Conservation (phyloP, 2,329 filamentous ascomycete species). For the Aureobasidium sp. region DNA sequence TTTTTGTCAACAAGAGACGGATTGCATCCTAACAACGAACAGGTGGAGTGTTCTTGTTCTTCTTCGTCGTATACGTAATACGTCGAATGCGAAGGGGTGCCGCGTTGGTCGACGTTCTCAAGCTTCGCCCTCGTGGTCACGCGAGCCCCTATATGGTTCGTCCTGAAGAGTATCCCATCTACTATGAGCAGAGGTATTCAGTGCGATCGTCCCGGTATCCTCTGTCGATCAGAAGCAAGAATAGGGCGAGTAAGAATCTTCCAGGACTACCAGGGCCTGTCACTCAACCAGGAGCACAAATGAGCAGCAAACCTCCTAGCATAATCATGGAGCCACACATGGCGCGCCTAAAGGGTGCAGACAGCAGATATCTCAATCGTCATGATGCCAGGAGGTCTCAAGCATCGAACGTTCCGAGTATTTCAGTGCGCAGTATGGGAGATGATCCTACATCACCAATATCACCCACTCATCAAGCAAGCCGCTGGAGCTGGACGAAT, state of each 20-base stretch:
- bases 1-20: neutral
- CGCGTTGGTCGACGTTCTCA: constrained; percentile 15
- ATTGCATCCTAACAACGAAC: neutral
- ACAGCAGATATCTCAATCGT: constrained; percentile 5
- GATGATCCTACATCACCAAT: neutral
- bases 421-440: constrained; percentile 6
- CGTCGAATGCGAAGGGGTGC: constrained; percentile 13
- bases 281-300: constrained; percentile 8
- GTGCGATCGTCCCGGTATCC: constrained; percentile 14
- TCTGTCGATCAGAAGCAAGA: constrained; percentile 3
- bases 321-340: constrained; percentile 12
- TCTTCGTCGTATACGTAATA: constrained; percentile 15
- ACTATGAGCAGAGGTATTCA: constrained; percentile 17
- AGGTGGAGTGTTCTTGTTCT: constrained; percentile 14
- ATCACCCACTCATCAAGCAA: neutral
- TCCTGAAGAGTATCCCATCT: constrained; percentile 10
- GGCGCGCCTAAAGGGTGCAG: constrained; percentile 1
- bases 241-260: neutral
- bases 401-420: constrained; percentile 1
- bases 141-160: neutral
- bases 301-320: constrained; percentile 2
- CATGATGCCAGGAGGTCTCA: neutral
- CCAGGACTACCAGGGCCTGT: neutral
- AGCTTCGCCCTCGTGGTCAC: constrained; percentile 12
- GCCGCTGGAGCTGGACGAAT: constrained; percentile 24